Percentiles rank a stretch among this genome's conserved stretches.
phyloP scores from a whole-genome alignment of 164 flowering plant genomes.

The Aristolochia californica region DNA sequence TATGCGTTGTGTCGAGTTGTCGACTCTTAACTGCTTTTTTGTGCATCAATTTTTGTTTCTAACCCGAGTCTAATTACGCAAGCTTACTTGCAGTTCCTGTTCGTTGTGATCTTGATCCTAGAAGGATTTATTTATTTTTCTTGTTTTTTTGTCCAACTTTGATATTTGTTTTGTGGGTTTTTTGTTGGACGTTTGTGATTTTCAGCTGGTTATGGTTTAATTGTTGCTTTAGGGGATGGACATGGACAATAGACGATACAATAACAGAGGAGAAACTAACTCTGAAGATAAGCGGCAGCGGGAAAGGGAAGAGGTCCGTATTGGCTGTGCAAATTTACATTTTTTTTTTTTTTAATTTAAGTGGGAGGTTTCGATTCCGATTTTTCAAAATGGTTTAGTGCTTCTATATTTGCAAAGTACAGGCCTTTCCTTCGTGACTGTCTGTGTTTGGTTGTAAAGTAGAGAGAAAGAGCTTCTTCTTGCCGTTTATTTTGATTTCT shows the following conservation, averaged over 20 bases:
- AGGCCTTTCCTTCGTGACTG: not conserved
- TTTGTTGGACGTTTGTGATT: not conserved
- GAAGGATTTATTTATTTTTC: too few species aligned
- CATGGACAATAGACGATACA: slow-evolving; percentile 35
- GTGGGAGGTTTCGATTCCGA: too few species aligned
- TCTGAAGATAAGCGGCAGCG: slow-evolving; percentile 12
- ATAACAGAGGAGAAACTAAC: slow-evolving; percentile 21
- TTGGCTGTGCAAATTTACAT: not conserved
- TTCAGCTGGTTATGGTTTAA: not conserved
- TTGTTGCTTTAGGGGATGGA: not conserved
- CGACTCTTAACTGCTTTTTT: too few species aligned
- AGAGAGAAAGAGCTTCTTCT: too few species aligned
- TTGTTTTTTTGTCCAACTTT: too few species aligned
- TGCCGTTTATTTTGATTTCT: too few species aligned
- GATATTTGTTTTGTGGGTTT: not conserved
- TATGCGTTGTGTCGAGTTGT: too few species aligned
- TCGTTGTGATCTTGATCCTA: too few species aligned
- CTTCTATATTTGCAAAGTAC: not conserved
- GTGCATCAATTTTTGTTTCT: too few species aligned
- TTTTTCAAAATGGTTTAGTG: not conserved
- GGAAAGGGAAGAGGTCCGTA: slow-evolving; percentile 25
- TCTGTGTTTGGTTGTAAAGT: not conserved
- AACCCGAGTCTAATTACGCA: too few species aligned
- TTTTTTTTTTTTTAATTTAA: not conserved
- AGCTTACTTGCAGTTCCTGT: too few species aligned